Evolutionary conservation across 1,284 basidiomycete genomes (phyloP), one percentile per base, ranked within the genome.

Genomic region (Ganoderma meredithae): DNA sequence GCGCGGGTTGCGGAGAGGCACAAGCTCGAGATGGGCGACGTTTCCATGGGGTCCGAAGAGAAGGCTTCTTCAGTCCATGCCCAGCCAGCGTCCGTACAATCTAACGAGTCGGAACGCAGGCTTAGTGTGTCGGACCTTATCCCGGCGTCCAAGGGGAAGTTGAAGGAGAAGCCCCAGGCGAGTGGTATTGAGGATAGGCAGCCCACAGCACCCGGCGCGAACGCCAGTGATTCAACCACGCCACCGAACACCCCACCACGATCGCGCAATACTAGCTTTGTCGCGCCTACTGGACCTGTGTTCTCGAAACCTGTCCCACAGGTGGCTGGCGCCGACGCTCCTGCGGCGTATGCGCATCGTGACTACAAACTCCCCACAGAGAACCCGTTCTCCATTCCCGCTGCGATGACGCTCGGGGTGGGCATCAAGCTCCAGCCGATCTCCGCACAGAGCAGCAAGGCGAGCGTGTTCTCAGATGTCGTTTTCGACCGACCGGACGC

Each of bases 1-100:
- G 90, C 88, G 6, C 84, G 86, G 66, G 83, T 94, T 15, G 90
- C 88, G 1, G 85, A 92, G 74, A 81, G 90, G 55, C 81, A 86
- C 71, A 86, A 86, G 76, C 78, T 81, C 53, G 82, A 84, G 43
- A 62, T 71, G 44, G 68, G 65, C 7, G 69, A 64, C 22, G 60
- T 69, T 5, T 66, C 64, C 3, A 67, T 68, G 63, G 67, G 56
- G 12, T 53, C 63, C 22, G 66, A 64, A 15, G 56, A 63, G 33
- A 64, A 60, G 3, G 36, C 59, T 25, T 19, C 60, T 4, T 13
- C 69, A 6, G 53, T 58, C 52, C 72, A 56, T n/a, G 19, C 66
- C 15, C 22, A 49, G 8, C 53, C 36, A 17, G 40, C 49, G 17
- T 5, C 33, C 36, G 55, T 6, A 12, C 53, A 59, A 9, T 22